These are phyloP conservation scores for Beta vulgaris DNA, from an alignment of 148 eudicot species.

Conservation along the genomic window DNA sequence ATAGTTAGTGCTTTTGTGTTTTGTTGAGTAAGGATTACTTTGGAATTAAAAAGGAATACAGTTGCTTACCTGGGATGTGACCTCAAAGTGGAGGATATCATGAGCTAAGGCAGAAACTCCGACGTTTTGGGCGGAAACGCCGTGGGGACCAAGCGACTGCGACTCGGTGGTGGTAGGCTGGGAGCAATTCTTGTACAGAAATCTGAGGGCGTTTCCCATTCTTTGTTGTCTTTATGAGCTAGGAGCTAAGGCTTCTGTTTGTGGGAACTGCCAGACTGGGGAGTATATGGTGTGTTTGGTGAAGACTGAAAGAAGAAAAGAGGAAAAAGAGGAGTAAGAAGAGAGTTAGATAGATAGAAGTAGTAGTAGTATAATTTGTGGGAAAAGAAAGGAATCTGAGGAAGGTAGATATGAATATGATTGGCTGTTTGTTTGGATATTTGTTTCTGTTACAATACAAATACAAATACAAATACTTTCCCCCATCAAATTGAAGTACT, in stretches of 20 bases:
- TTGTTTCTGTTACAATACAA: no score
- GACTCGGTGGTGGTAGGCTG: constrained; percentile 39
- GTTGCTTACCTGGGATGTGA: constrained; percentile 64
- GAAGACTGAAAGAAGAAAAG: background rate
- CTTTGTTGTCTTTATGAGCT: background rate
- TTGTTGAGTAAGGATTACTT: no score
- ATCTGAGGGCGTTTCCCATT: constrained; percentile 79
- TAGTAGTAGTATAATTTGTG: no score
- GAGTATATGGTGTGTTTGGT: background rate
- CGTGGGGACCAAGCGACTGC: constrained; percentile 55
- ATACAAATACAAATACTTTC: no score
- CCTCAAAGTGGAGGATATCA: constrained; percentile 77
- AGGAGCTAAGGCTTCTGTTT: background rate
- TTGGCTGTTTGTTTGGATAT: no score
- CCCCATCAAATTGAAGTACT: no score
- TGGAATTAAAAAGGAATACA: background rate
- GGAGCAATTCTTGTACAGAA: constrained; percentile 45
- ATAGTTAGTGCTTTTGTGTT: no score
- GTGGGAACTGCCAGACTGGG: no score
- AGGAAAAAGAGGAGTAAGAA: background rate
- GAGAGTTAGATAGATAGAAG: no score
- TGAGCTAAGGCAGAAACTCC: constrained; percentile 78
- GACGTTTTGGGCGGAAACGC: constrained; percentile 41
- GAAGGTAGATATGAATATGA: no score
- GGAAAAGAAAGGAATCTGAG: no score